Conservation (phyloP, 2,329 filamentous ascomycete species). For the Byssochlamys sp. region DNA sequence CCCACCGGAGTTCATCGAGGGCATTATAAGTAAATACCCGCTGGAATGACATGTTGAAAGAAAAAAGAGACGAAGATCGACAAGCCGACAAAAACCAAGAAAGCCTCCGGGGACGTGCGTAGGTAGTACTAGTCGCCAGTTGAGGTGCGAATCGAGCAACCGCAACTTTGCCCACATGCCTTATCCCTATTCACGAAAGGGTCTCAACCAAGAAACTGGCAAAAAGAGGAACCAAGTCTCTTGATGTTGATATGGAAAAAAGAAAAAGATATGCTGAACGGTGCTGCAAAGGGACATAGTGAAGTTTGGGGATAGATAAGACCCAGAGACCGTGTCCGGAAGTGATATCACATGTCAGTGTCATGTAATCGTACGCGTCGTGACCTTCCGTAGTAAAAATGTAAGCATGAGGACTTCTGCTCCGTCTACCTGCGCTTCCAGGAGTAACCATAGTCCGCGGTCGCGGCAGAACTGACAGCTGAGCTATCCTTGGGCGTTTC, state of each 20-base stretch:
- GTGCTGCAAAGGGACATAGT: neutral
- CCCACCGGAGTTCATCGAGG: neutral
- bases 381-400: neutral
- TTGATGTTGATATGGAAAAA: conserved; percentile 8
- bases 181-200: neutral
- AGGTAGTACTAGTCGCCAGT: conserved; percentile 37
- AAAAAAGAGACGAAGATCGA: conserved; percentile 59
- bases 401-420: neutral
- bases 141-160: conserved; percentile 73
- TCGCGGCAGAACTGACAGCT: conserved; percentile 6
- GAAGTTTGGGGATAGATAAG: neutral
- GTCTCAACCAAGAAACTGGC: neutral
- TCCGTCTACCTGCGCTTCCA: conserved; percentile 12
- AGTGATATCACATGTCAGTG: neutral
- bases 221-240: conserved; percentile 1
- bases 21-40: neutral
- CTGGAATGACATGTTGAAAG: conserved; percentile 57
- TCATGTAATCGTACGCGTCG: neutral
- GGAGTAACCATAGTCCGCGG: conserved; percentile 8
- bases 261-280: neutral
- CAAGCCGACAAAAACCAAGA: conserved; percentile 53
- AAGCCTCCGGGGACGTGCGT: conserved; percentile 42
- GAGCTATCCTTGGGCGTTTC: conserved; percentile 13
- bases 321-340: neutral
- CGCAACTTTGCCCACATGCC: conserved; percentile 25